Conservation (phyloP, 2,329 filamentous ascomycete species). For the Ophiocordyceps camponoti-rufipedis region DNA sequence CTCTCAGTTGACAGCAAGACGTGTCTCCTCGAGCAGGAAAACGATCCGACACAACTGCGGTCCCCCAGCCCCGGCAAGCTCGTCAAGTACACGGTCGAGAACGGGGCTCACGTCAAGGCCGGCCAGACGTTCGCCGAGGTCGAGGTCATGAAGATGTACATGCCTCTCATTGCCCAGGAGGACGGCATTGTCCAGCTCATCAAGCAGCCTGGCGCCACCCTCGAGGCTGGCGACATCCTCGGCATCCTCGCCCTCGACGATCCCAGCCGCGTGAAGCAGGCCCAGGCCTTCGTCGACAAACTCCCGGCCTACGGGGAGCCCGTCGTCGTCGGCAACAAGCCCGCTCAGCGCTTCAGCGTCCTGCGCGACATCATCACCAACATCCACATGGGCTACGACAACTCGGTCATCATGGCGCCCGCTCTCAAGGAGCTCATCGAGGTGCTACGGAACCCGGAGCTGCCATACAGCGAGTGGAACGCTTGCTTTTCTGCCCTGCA, state of each 20-base stretch:
- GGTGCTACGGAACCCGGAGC: slow-evolving; percentile 72
- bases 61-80: slow-evolving; percentile 93
- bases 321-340: slow-evolving; percentile 77
- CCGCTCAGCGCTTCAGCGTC: slow-evolving; percentile 68
- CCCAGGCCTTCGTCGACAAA: slow-evolving; percentile 80
- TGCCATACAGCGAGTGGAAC: slow-evolving; percentile 93
- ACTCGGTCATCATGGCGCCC: slow-evolving; percentile 84
- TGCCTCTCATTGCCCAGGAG: slow-evolving; percentile 89
- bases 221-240: slow-evolving; percentile 96
- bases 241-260: slow-evolving; percentile 92
- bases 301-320: slow-evolving; percentile 75
- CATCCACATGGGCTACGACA: slow-evolving; percentile 88
- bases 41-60: slow-evolving; percentile 91
- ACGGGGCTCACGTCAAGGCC: slow-evolving; percentile 79
- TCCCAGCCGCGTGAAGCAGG: slow-evolving; percentile 89
- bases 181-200: slow-evolving; percentile 95
- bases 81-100: slow-evolving; percentile 94
- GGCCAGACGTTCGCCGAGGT: slow-evolving; percentile 92
- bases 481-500: slow-evolving; percentile 94
- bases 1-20: slow-evolving; percentile 97
- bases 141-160: slow-evolving; percentile 99
- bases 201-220: slow-evolving; percentile 95
- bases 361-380: slow-evolving; percentile 64
- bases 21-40: slow-evolving; percentile 93
- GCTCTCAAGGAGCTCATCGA: slow-evolving; percentile 80